Conservation (phyloP, 1,284 basidiomycete species). For the Cryptococcus sp. region DNA sequence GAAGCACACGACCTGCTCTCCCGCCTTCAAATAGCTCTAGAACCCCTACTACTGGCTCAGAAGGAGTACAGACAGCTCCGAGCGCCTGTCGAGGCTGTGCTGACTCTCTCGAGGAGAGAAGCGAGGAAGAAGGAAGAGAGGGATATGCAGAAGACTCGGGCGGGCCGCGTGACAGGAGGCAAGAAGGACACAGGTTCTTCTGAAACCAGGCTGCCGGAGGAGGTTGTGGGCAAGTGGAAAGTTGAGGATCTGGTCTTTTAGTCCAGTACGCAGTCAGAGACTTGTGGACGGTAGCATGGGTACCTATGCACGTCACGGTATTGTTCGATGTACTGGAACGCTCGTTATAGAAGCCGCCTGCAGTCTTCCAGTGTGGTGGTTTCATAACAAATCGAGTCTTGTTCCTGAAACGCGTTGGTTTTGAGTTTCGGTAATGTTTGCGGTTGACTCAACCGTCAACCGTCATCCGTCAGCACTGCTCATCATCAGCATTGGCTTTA, state of each 20-base stretch:
- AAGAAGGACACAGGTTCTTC: neutral
- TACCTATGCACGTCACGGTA: too few species aligned
- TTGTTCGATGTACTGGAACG: too few species aligned
- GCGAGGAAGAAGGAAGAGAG: constrained; percentile 27
- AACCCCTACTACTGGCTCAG: constrained; percentile 43
- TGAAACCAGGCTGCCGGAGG: constrained; percentile 27
- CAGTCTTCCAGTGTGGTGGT: too few species aligned
- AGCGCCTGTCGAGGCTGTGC: constrained; percentile 48
- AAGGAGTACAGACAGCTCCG: constrained; percentile 41
- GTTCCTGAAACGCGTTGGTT: too few species aligned
- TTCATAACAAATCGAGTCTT: too few species aligned
- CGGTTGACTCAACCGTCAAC: constrained; percentile 8
- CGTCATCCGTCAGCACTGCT: neutral
- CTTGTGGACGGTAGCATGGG: too few species aligned
- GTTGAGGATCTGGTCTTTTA: constrained; percentile 50
- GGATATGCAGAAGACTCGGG: constrained; percentile 17
- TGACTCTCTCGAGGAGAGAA: constrained; percentile 39
- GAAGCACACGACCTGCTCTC: constrained; percentile 29
- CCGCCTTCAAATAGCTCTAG: constrained; percentile 32
- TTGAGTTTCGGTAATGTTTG: constrained; percentile 5
- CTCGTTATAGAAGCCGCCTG: too few species aligned
- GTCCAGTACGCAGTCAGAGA: neutral
- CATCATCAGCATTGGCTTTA: neutral
- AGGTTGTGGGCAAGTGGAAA: constrained; percentile 48
- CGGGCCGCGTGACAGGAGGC: constrained; percentile 8